These are phyloP conservation scores for Saccharomycodes ludwigii DNA, from an alignment of 805 yeast species.

Conservation along the genomic window DNA sequence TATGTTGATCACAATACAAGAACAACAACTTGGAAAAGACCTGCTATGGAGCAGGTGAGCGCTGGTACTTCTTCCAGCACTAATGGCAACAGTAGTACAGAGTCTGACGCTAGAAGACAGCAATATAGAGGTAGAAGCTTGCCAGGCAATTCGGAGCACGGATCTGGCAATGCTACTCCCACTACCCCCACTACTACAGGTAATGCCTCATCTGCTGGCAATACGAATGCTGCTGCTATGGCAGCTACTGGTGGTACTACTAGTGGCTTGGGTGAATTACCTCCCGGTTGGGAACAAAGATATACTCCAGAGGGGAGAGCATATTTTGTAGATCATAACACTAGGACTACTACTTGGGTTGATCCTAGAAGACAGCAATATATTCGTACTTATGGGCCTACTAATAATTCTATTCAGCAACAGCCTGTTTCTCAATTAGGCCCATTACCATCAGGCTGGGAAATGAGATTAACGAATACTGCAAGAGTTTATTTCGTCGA, in stretches of 20 bases:
- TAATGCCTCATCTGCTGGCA: constrained; percentile 31
- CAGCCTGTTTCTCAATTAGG: constrained; percentile 97
- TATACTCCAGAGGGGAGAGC: constrained; percentile 97
- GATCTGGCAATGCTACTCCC: constrained; percentile 19
- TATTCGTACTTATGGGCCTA: constrained; percentile 85
- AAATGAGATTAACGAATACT: constrained; percentile 97
- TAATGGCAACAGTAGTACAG: constrained; percentile 44
- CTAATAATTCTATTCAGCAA: constrained; percentile 82
- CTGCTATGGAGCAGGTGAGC: constrained; percentile 63
- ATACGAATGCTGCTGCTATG: constrained; percentile 50
- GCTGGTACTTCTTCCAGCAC: constrained; percentile 10
- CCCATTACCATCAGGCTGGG: constrained; percentile 98
- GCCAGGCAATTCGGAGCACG: constrained; percentile 54
- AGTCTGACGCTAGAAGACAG: constrained; percentile 78
- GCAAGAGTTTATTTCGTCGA: constrained; percentile 98
- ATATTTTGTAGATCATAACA: constrained; percentile 95
- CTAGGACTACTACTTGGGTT: constrained; percentile 99
- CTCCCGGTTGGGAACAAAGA: constrained; percentile 98
- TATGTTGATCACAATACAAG: constrained; percentile 97
- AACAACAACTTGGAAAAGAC: constrained; percentile 98
- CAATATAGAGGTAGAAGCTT: constrained; percentile 85
- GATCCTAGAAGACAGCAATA: constrained; percentile 99
- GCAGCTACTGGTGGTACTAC: constrained; percentile 75
- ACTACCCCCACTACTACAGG: constrained; percentile 37
- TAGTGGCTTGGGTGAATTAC: constrained; percentile 91